Evolutionary conservation across 352 stramenopile species (phyloP), one percentile per base, ranked within the genome.

Genomic region (Globisporangium canariense): DNA sequence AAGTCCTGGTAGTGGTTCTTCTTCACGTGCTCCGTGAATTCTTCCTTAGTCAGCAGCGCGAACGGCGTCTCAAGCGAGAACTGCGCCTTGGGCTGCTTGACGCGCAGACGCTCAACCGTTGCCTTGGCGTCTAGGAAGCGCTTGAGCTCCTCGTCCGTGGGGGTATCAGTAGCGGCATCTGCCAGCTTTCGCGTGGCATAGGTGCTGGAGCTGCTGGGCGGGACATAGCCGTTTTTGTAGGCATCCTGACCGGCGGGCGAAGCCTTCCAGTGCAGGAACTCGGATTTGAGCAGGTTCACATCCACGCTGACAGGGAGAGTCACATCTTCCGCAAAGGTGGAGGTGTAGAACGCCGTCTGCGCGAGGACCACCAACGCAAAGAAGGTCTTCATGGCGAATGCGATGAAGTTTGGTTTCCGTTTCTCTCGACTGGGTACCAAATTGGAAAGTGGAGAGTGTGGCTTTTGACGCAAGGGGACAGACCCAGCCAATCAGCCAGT

Each of bases 61-160:
- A 90, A 92, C 4, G 77, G 81, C 56, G 79, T 86, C 50, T 90
- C 71, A 8, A 62, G 79, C 3, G 79, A 85, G 71, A 92, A 89
- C 51, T 67, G 30, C 2, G 83, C 83, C 30, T 83, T 70, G 0
- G 80, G 78, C 62, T 91, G 88, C 4, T 60, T 57, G 1, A 59
- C 58, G 64, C 85, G 70, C 13, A 65, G 69, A 22, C 77, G 66
- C 58, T 75, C 68, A 60, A 91, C 78, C 49, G 20, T 25, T 5
- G 54, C 22, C 34, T 60, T 60, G 54, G 54, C 47, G 13, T 63
- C 22, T 18, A 53, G 38, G 25, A 71, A 64, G 0, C 53, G 60
- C 36, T 30, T 25, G 40, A 67, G 51, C 58, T 67, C 47, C 18
- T 71, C 41, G 28, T 36, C 18, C 7, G 58, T 58, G n/a, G 25